Evolutionary conservation across 148 eudicot species (phyloP), one percentile per base, ranked within the genome.

Genomic region (Agrostemma githago): DNA sequence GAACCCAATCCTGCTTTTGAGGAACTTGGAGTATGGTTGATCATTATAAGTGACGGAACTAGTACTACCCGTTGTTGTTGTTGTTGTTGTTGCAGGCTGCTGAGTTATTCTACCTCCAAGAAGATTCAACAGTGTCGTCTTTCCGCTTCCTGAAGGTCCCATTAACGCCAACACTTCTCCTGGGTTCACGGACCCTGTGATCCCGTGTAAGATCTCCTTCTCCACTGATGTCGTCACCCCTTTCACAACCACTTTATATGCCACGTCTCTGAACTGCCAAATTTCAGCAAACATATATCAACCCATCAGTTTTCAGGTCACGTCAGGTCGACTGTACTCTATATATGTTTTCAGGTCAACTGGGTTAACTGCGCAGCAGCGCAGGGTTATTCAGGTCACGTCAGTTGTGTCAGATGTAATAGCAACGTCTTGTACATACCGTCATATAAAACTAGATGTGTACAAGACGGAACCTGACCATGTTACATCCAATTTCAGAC

Each of bases 121-220:
- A 54, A 91, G 84, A 75, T 92, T 94, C 44, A 94, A 74, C 3
- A 94, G 87, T 3, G 98, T 80, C 6, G 98, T 94, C 80, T 94
- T 94, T 80, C 98, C 97, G 15, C 98, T 94, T 41, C 98, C 98
- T 2, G 98, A 94, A 68, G 98, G 98, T 4, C 98, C 98, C 98
- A 94, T 91, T 53, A 94, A 59, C 8, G 98, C 98, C 74, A 94
- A 74, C 63, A 94, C 97, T 79, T 94, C 98, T 43, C 98, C 97
- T 4, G 98, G 98, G 73, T 82, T 73, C 64, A 89, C 97, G 4
- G 89, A 80, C 64, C 98, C 98, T n/a, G 89, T 84, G 19, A 94
- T 94, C 73, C 96, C 95, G 69, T 87, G 88, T 48, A 94, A 64
- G 75, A 94, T 88, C 39, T 89, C 85, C 75, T 86, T 91, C 85